Base-by-base conservation (phyloP, 805 yeast genomes). In the Debaryomyces hansenii region DNA sequence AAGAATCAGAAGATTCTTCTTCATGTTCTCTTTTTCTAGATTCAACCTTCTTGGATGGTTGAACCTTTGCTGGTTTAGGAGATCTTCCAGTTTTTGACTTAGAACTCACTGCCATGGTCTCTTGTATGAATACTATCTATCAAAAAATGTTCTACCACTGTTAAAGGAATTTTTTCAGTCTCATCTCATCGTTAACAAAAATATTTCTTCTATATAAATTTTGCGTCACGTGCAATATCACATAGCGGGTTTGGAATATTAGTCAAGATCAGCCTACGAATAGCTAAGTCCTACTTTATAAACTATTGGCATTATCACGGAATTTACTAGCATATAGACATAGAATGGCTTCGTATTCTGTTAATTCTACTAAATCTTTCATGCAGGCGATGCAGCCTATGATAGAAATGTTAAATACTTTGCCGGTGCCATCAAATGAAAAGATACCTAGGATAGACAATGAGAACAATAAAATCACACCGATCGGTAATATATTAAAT, bases 361-460 rank as follows among this genome's bases (percentile, higher is more conserved):
- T 76, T 7, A 70, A 78, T 11, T 85, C 91, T 1, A 85, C 91
- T 8, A 78, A 80, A 63, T 85, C 94, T 18, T 87, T 80, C 63
- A 80, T 87, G 86, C 79, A 79, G 59, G 92, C 94, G 15, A 85
- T 87, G 90, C 79, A 77, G 60, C 77, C 82, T 2, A 80, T 87
- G 84, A 69, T 79, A n/a, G 80, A 77, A 5, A 62, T 75, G 0
- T 59, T 83, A 46, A 60, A 64, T 2, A 49, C 58, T 0, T 55
- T 79, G 8, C 52, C 55, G 7, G 33, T 50, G 11, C 49, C 53
- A 4, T 44, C 47, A 12, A 32, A 40, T 27, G 49, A 37, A 16
- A 72, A 68, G 28, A 40, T 58, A 7, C 79, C 81, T 1, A 64
- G 55, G 31, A 59, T 72, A 16, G 77, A 75, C 47, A 59, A 64